Percentiles rank a stretch among this genome's conserved stretches.
phyloP scores from a whole-genome alignment of 257 asterid genomes.

The Solanum medicagineum region DNA sequence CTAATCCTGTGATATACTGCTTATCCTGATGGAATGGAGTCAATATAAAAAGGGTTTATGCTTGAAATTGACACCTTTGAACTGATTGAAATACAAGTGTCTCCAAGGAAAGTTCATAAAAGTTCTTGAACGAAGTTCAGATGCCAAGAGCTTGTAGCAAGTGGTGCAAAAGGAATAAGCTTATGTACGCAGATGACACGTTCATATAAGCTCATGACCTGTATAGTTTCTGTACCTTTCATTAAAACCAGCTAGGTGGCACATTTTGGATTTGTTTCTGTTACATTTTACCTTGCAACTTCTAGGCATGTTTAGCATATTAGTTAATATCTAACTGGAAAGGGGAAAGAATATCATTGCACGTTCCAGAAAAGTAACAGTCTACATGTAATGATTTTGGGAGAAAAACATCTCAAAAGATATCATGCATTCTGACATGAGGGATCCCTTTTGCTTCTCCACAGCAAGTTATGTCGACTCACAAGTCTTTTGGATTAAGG shows the following conservation, averaged over 20 bases:
- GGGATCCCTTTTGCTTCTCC: not conserved
- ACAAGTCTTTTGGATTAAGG: not conserved
- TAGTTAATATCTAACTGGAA: not conserved
- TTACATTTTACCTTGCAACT: not conserved
- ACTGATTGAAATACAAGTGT: not conserved
- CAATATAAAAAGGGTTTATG: not conserved
- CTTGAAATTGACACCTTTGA: not conserved
- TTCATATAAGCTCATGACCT: not conserved
- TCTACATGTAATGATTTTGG: not conserved
- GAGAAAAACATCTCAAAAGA: not conserved
- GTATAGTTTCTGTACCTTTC: not conserved
- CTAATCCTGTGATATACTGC: not conserved
- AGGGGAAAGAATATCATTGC: not conserved
- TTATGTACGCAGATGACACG: not conserved
- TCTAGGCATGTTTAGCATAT: not conserved
- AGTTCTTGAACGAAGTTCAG: not conserved
- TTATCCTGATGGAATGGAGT: not conserved
- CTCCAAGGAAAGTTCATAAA: not conserved
- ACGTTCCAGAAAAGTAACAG: not conserved
- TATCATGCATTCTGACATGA: not conserved
- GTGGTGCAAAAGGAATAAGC: not conserved
- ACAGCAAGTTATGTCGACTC: not conserved
- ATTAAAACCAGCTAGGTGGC: not conserved
- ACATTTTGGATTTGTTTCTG: not conserved
- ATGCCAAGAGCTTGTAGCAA: not conserved